Evolutionary conservation across 148 eudicot genomes (phyloP), one percentile per base, ranked within the genome.

Genomic region (Agrostemma githago): DNA sequence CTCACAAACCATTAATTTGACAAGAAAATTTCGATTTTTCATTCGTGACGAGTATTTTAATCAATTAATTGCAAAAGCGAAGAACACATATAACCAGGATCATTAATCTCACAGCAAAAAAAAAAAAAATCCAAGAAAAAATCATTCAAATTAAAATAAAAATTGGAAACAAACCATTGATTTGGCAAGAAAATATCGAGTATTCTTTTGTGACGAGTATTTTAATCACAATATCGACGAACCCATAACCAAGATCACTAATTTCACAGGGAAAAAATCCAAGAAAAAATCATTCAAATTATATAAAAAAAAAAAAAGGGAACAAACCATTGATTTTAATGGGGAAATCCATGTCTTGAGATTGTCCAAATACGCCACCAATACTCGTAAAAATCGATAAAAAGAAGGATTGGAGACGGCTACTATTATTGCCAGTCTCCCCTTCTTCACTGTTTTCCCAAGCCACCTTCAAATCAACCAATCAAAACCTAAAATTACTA

Each of bases 331-430:
- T 70, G 78, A 77, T 82, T 73, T 76, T 86, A 8, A 19, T 21
- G 67, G 75, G 83, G 59, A 72, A 80, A 80, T 80, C 87, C 92
- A 85, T 87, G 40, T 77, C 82, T 11, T 57, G 16, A 8, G 76
- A 21, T 42, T 75, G 81, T 8, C 85, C 77, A 19, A 86, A 85
- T 48, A 83, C 87, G 20, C 91, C 90, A 20, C 88, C 89, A 74
- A 86, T 75, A 62, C 86, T 88, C 62, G 90, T 39, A 65, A 84
- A 61, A 20, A 89, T 34, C 16, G 90, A 79, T 39, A 89, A 86
- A 8, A 89, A 39, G 76, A 87, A 85, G 75, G 78, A 42, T 43
- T 83, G 84, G 83, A 89, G 88, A 83, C 89, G 93, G 85, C 90
- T 73, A 68, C 90, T 73, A 68, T 78, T 76, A 40, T 80, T 86